These are phyloP conservation scores for Xylaria polymorpha DNA, from an alignment of 2,329 filamentous ascomycete genomes.

Conservation along the genomic window DNA sequence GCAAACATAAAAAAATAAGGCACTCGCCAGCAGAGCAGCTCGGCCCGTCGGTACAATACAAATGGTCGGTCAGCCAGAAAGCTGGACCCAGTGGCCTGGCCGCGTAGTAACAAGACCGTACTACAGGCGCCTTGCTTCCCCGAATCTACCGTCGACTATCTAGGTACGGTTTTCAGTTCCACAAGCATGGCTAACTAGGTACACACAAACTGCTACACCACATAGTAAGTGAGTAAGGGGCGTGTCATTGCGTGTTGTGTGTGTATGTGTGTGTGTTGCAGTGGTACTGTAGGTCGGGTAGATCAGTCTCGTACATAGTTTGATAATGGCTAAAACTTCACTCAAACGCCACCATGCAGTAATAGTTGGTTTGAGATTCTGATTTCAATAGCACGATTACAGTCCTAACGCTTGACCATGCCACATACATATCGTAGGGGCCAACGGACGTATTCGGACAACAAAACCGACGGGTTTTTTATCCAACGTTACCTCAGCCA, in stretches of 20 bases:
- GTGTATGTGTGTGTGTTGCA: slow-evolving; percentile 13
- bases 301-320: slow-evolving; percentile 22
- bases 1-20: slow-evolving; percentile 13
- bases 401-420: slow-evolving; percentile 5
- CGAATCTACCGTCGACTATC: slow-evolving; percentile 25
- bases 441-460: neutral
- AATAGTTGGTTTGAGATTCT: slow-evolving; percentile 11
- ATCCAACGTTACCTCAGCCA: neutral
- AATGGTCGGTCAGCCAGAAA: slow-evolving; percentile 16
- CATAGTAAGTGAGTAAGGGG: slow-evolving; percentile 25
- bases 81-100: slow-evolving; percentile 31
- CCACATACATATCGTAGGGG: slow-evolving; percentile 3
- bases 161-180: slow-evolving; percentile 7
- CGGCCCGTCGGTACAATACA: slow-evolving; percentile 27
- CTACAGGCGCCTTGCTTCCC: slow-evolving; percentile 21
- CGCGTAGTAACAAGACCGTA: slow-evolving; percentile 35
- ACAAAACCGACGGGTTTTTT: neutral
- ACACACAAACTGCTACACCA: slow-evolving; percentile 27
- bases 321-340: slow-evolving; percentile 21
- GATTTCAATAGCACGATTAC: slow-evolving; percentile 5
- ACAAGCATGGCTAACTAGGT: slow-evolving; percentile 3
- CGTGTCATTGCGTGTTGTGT: neutral
- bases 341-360: slow-evolving; percentile 27
- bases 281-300: slow-evolving; percentile 12
- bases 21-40: slow-evolving; percentile 25